phyloP scores from a whole-genome alignment of 805 yeast species.

The Ogataea pignaliae region DNA sequence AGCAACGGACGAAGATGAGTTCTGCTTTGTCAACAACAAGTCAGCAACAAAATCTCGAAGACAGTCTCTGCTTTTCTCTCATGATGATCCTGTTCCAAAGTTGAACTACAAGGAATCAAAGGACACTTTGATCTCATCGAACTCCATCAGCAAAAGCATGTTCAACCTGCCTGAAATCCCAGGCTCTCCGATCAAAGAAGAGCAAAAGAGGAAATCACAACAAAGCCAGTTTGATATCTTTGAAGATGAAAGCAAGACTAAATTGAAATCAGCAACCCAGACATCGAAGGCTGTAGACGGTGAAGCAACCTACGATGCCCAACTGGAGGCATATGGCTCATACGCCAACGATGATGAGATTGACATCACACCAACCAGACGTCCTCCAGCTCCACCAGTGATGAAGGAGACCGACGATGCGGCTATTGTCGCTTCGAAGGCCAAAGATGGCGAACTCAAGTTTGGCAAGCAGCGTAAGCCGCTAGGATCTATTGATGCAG shows the following conservation, averaged over 20 bases:
- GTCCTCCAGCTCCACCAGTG: constrained; percentile 7
- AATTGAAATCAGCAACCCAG: not conserved
- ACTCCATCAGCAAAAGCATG: constrained; percentile 32
- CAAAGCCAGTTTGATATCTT: constrained; percentile 22
- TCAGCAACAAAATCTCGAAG: constrained; percentile 20
- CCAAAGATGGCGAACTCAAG: constrained; percentile 9
- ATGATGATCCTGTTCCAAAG: constrained; percentile 13
- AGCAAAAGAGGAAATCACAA: constrained; percentile 16
- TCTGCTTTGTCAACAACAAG: constrained; percentile 32
- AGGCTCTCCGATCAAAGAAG: constrained; percentile 32
- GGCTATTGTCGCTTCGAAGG: constrained; percentile 11
- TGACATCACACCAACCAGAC: constrained; percentile 1
- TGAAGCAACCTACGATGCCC: not conserved
- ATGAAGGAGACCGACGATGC: not conserved
- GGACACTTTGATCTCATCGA: constrained; percentile 40
- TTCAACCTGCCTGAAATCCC: constrained; percentile 49
- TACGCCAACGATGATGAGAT: not conserved
- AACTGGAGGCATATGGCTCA: constrained; percentile 1
- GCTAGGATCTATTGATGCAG: constrained; percentile 20
- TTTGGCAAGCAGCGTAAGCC: constrained; percentile 22
- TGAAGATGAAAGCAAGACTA: constrained; percentile 15
- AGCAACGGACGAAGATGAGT: constrained; percentile 18
- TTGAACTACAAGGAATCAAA: constrained; percentile 26
- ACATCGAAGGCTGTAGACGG: not conserved
- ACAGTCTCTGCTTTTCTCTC: constrained; percentile 25